These are phyloP conservation scores for Rhodotorula toruloides DNA, from an alignment of 768 basidiomycete genomes.

Conservation along the genomic window DNA sequence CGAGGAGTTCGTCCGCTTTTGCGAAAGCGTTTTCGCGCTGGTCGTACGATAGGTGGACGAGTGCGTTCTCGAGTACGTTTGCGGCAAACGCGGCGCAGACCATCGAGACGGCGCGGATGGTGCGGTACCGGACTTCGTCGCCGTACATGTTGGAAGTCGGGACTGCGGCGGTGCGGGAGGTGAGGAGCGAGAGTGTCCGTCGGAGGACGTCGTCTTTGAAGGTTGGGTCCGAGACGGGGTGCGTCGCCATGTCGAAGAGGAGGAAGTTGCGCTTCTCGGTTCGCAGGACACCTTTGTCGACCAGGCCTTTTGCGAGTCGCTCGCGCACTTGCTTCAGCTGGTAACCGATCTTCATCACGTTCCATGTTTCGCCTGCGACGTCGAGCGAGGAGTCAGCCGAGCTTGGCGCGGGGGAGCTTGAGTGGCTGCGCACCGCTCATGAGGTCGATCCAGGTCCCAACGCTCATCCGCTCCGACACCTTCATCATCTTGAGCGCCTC, in stretches of 20 bases:
- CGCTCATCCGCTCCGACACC: slow-evolving; percentile 62
- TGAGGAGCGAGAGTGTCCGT: slow-evolving; percentile 71
- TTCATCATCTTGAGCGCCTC: slow-evolving; percentile 97
- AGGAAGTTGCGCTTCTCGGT: slow-evolving; percentile 99
- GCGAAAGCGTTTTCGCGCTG: slow-evolving; percentile 88
- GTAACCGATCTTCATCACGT: slow-evolving; percentile 98
- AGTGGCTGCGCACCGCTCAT: slow-evolving; percentile 65
- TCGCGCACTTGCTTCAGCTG: slow-evolving; percentile 98
- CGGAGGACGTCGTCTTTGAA: slow-evolving; percentile 78
- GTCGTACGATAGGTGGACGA: slow-evolving; percentile 81
- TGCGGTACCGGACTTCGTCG: slow-evolving; percentile 67
- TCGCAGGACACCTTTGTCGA: slow-evolving; percentile 97
- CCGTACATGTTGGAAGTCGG: slow-evolving; percentile 55
- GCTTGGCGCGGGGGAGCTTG: no score
- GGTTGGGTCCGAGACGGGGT: slow-evolving; percentile 88
- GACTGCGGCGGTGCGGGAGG: slow-evolving; percentile 72
- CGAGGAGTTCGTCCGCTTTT: slow-evolving; percentile 86
- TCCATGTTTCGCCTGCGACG: slow-evolving; percentile 89
- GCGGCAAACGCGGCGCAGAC: slow-evolving; percentile 91
- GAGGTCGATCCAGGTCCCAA: slow-evolving; percentile 92
- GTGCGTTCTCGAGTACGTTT: slow-evolving; percentile 89
- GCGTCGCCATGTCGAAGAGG: slow-evolving; percentile 98
- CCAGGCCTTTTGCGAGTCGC: slow-evolving; percentile 90
- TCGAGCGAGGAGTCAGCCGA: background rate
- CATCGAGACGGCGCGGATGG: slow-evolving; percentile 71